Base-by-base conservation (phyloP, 108 stramenopile species). In the Skeletonema tropicum region DNA sequence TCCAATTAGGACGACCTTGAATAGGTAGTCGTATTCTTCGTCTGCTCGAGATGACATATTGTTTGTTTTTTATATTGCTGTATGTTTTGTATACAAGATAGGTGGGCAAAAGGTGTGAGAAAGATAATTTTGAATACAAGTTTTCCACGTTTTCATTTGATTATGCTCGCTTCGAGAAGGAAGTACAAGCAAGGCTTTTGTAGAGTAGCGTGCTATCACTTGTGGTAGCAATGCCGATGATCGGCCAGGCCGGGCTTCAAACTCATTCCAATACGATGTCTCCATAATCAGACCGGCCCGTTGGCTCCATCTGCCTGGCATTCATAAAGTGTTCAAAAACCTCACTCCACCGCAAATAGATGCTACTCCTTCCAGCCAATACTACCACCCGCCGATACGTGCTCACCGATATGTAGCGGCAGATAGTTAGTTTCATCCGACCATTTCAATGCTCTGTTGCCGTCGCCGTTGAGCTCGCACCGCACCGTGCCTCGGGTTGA, bases 11-110 rank as follows among this genome's bases (percentile, higher is more conserved):
- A 95, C 93, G 48, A 94, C 95, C 78, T 98, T 98, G 87, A 98
- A 98, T 33, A 98, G 83, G 78, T 95, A 97, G 81, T 97, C 97
- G 82, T 97, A 97, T 87, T 96, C 97, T 89, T 97, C 95, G 71
- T 97, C 97, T 32, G 92, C 92, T 61, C 92, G 87, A 52, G 91
- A 84, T 39, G 90, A 89, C 94, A 55, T 55, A 55, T 55, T 23
- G 52, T 55, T 55, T 23, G 52, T 55, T 55, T 10, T 55, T 21
- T 25, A 25, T 55, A 25, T 55, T 55, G 52, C 23, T 55, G n/a
- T n/a, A 55, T 55, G 23, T 21, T 3, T 25, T 23, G 42, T n/a
- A 4, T 23, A 55, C 10, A 39, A 12, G 1, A 2, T 12, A 55
- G 5, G 23, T n/a, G 23, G 52, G 23, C 52, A 25, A 55, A 1